Percentiles rank a stretch among this genome's conserved stretches.
Evolutionary conservation across 192 early-diverging fungal species (phyloP).

Genomic region (Geranomyces variabilis): DNA sequence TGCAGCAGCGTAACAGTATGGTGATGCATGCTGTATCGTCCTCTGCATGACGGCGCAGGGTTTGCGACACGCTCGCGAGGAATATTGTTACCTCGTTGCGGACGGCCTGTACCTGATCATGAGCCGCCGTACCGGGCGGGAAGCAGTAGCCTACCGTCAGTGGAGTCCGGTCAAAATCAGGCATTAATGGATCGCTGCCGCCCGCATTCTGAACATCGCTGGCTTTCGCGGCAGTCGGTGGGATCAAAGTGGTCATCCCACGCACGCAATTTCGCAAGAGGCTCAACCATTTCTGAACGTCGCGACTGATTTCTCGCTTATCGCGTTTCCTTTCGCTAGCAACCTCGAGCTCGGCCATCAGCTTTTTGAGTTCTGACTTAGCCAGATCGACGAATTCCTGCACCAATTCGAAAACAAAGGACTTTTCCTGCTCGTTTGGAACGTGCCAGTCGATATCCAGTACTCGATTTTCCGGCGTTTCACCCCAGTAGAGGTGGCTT

Average conservation of each 20-base stretch:
- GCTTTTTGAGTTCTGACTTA: constrained; percentile 13
- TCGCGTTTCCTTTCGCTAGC: neutral
- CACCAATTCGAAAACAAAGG: constrained; percentile 69
- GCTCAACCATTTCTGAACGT: constrained; percentile 35
- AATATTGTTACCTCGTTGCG: constrained; percentile 58
- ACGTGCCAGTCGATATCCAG: constrained; percentile 78
- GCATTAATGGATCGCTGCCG: neutral
- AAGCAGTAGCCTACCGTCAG: constrained; percentile 73
- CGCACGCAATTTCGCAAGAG: constrained; percentile 18
- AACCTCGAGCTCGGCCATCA: neutral
- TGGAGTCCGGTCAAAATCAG: constrained; percentile 6
- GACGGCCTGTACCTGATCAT: constrained; percentile 50
- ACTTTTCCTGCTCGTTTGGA: constrained; percentile 67
- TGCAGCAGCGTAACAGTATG: constrained; percentile 60
- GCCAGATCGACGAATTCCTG: constrained; percentile 37
- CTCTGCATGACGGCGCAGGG: constrained; percentile 57
- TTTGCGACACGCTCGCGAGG: constrained; percentile 54
- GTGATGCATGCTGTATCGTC: constrained; percentile 82
- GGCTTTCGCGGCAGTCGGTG: constrained; percentile 16
- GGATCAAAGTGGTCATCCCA: constrained; percentile 25
- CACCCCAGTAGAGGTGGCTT: constrained; percentile 80
- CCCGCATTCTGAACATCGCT: neutral
- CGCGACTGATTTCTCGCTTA: constrained; percentile 24
- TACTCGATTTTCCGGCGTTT: constrained; percentile 52
- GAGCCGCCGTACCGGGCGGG: constrained; percentile 54